These are phyloP conservation scores for Ormosia semicastrata DNA, from an alignment of 306 rosid genomes.

Conservation along the genomic window DNA sequence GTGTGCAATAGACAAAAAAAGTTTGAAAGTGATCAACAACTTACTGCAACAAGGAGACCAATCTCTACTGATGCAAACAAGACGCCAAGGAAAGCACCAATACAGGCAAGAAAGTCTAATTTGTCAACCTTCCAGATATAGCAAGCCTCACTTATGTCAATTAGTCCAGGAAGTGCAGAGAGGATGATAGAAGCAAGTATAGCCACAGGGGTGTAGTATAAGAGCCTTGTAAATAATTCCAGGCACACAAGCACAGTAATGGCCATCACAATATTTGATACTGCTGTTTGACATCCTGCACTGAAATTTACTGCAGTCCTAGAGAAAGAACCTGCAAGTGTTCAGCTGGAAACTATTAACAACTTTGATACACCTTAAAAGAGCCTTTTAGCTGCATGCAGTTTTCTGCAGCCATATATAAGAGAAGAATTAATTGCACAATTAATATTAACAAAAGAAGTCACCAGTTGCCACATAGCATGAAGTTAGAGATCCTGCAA, in stretches of 20 bases:
- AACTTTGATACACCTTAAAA: not conserved
- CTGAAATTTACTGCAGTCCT: constrained; percentile 79
- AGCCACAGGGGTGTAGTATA: constrained; percentile 74
- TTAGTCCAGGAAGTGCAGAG: constrained; percentile 76
- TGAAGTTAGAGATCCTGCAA: constrained; percentile 85
- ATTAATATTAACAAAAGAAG: not conserved
- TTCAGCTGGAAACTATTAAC: not conserved
- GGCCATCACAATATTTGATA: constrained; percentile 84
- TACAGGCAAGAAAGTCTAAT: constrained; percentile 69
- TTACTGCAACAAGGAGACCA: constrained; percentile 78
- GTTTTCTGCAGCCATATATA: not conserved
- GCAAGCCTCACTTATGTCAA: constrained; percentile 53
- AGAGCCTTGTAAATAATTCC: constrained; percentile 55
- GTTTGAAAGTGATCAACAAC: not conserved
- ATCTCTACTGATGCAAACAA: constrained; percentile 65
- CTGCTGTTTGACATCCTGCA: constrained; percentile 70
- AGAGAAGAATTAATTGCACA: not conserved
- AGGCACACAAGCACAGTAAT: constrained; percentile 58
- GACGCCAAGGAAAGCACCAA: constrained; percentile 70
- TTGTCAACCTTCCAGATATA: constrained; percentile 79
- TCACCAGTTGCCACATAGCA: constrained; percentile 86
- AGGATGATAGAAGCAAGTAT: constrained; percentile 77
- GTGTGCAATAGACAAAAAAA: not conserved
- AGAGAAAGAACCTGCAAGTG: constrained; percentile 66
- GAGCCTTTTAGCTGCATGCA: not conserved